Evolutionary conservation across 768 basidiomycete species (phyloP).

Genomic region (Tephrocybe sp.): DNA sequence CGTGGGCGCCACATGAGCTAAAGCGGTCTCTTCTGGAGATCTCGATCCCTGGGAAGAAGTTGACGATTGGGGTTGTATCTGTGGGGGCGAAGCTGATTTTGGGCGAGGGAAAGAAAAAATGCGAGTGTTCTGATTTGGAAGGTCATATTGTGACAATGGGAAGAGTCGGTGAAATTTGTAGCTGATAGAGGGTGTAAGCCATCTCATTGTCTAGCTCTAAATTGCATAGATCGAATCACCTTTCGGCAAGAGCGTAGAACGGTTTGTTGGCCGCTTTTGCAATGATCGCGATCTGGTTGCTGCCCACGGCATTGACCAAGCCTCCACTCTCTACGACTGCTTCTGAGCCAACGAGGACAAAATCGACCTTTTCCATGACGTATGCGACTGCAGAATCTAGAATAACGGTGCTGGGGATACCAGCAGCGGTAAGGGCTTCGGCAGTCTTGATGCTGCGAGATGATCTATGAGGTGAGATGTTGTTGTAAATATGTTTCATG

Average conservation of each 20-base stretch:
- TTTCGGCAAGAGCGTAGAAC: constrained; percentile 93
- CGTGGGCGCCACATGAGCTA: constrained; percentile 18
- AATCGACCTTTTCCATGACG: constrained; percentile 94
- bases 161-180: constrained; percentile 98
- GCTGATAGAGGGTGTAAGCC: constrained; percentile 38
- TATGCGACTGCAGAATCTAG: constrained; percentile 97
- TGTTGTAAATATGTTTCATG: constrained; percentile 14
- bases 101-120: constrained; percentile 68
- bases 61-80: constrained; percentile 18
- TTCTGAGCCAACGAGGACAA: constrained; percentile 95
- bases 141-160: constrained; percentile 87
- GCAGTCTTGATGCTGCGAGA: constrained; percentile 81
- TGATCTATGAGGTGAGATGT: constrained; percentile 9
- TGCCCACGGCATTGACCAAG: constrained; percentile 88
- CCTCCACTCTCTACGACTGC: constrained; percentile 98
- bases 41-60: constrained; percentile 12
- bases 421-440: constrained; percentile 79
- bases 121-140: constrained; percentile 75
- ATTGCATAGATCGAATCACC: constrained; percentile 40
- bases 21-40: constrained; percentile 22
- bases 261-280: constrained; percentile 94
- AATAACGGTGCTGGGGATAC: constrained; percentile 91
- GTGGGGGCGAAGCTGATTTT: constrained; percentile 23
- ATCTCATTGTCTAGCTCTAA: neutral
- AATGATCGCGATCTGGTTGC: constrained; percentile 95